These are phyloP conservation scores for Anthracocystis setariae DNA, from an alignment of 1,284 basidiomycete species.

Conservation along the genomic window DNA sequence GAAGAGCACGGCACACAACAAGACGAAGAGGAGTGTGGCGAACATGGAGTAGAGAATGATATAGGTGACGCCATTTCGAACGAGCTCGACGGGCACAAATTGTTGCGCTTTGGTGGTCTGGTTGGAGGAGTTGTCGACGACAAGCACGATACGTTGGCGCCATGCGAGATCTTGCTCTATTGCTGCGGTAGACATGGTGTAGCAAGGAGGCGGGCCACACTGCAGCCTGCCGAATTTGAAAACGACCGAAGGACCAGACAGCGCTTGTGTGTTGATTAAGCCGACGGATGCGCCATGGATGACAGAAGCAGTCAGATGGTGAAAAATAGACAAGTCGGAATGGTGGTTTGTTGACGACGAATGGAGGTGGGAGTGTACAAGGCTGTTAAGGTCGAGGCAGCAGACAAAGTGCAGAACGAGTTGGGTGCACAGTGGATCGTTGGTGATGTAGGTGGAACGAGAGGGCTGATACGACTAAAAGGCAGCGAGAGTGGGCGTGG, in stretches of 20 bases:
- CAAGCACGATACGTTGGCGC: constrained; percentile 34
- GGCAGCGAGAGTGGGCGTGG: no score
- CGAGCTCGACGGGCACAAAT: constrained; percentile 41
- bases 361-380: no score
- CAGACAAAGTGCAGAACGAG: no score
- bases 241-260: background rate
- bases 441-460: no score
- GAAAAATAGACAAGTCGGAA: no score
- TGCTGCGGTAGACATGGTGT: constrained; percentile 18
- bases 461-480: no score
- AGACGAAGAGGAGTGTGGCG: constrained; percentile 50
- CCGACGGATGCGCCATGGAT: constrained; percentile 6
- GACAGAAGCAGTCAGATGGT: background rate
- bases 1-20: constrained; percentile 49
- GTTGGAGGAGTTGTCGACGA: constrained; percentile 21
- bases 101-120: constrained; percentile 12
- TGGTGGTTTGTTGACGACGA: no score
- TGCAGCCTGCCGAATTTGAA: background rate
- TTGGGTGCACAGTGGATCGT: no score
- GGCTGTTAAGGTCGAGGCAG: no score
- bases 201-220: background rate
- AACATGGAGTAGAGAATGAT: constrained; percentile 58
- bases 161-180: constrained; percentile 14
- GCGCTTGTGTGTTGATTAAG: constrained; percentile 1
- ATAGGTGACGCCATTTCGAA: constrained; percentile 49